These are phyloP conservation scores for Saitozyma sp. DNA, from an alignment of 768 basidiomycete genomes.

Conservation along the genomic window DNA sequence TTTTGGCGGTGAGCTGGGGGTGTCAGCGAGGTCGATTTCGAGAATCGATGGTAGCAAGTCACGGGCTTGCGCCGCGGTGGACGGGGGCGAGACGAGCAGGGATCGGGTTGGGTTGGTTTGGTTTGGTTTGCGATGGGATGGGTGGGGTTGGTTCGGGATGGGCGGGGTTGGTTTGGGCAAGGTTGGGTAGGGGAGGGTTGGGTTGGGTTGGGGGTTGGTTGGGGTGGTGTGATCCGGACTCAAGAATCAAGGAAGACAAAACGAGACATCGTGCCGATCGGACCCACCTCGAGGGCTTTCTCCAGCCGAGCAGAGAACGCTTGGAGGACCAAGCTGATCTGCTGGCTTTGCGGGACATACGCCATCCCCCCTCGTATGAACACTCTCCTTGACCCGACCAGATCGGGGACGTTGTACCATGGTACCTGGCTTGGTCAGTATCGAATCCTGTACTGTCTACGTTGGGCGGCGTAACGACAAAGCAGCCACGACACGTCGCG, in stretches of 20 bases:
- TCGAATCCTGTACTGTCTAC: no score
- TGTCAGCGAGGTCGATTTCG: neutral
- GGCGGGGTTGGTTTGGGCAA: no score
- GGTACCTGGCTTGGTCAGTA: conserved; percentile 63
- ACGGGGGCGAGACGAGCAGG: neutral
- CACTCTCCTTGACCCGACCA: conserved; percentile 78
- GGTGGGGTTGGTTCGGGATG: no score
- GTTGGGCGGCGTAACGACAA: no score
- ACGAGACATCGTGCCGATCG: no score
- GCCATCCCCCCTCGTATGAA: conserved; percentile 78
- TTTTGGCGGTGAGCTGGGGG: conserved; percentile 73
- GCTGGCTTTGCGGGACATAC: conserved; percentile 76
- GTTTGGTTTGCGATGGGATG: no score
- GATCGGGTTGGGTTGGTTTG: no score
- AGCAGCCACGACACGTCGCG: no score
- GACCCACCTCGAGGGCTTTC: conserved; percentile 70
- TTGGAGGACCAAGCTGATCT: conserved; percentile 81
- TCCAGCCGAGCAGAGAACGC: conserved; percentile 76
- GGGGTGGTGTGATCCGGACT: no score
- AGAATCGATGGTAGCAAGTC: neutral
- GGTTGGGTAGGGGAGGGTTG: no score
- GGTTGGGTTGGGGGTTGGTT: no score
- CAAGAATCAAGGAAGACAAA: no score
- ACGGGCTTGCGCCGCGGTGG: neutral
- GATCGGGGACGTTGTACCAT: conserved; percentile 92